These are phyloP conservation scores for Chrysanthemum lavandulifolium DNA, from an alignment of 129 eudicot genomes.

Conservation along the genomic window DNA sequence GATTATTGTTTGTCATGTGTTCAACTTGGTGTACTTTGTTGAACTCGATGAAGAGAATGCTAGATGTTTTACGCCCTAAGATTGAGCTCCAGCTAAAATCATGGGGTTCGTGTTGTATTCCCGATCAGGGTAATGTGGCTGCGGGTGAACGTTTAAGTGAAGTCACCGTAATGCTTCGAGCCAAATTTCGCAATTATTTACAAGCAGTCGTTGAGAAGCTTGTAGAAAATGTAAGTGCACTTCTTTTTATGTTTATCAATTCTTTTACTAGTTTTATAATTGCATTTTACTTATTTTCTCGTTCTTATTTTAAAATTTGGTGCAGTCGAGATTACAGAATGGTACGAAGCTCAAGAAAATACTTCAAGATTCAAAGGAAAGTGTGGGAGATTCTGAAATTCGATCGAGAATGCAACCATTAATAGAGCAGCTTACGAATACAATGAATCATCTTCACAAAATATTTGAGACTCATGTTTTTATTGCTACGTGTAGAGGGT, in stretches of 20 bases:
- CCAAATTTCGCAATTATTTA: slow-evolving; percentile 72
- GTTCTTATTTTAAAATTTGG: neutral
- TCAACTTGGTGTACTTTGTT: slow-evolving; percentile 77
- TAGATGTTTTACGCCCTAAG: slow-evolving; percentile 67
- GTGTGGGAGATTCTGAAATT: slow-evolving; percentile 58
- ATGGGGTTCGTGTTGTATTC: slow-evolving; percentile 80
- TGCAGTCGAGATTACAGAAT: slow-evolving; percentile 64
- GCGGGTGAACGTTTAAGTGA: slow-evolving; percentile 89
- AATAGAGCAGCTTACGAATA: slow-evolving; percentile 58
- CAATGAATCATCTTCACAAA: slow-evolving; percentile 68
- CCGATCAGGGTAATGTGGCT: slow-evolving; percentile 60
- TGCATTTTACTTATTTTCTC: neutral
- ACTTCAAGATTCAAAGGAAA: slow-evolving; percentile 73
- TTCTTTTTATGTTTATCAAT: neutral
- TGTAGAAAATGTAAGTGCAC: slow-evolving; percentile 67
- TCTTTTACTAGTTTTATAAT: too few species aligned
- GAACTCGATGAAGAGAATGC: slow-evolving; percentile 89
- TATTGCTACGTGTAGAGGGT: slow-evolving; percentile 71
- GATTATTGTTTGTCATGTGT: neutral
- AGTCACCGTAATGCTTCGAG: slow-evolving; percentile 81
- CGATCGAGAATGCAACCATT: slow-evolving; percentile 72
- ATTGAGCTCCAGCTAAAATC: slow-evolving; percentile 69
- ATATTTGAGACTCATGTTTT: slow-evolving; percentile 66
- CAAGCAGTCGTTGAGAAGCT: slow-evolving; percentile 89
- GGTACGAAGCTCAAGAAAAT: slow-evolving; percentile 80